Percentiles rank a stretch among this genome's conserved stretches.
These are phyloP conservation scores for Vitis hybrid DNA, from an alignment of 177 flowering plant genomes.

Conservation along the genomic window DNA sequence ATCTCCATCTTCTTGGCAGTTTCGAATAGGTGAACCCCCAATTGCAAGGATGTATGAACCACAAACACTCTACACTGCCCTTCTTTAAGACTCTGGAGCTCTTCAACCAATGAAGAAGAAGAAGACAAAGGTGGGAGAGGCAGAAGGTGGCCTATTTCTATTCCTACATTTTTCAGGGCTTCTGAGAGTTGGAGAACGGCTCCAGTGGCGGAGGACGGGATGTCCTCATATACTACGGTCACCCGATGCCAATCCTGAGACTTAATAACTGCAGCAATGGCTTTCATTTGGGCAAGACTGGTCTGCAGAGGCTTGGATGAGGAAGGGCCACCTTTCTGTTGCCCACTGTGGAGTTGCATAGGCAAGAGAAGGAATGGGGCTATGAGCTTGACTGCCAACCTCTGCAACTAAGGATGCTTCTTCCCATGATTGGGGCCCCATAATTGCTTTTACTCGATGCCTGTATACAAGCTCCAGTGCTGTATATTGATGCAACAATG, in stretches of 20 bases:
- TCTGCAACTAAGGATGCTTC: constrained; percentile 14
- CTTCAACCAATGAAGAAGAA: background rate
- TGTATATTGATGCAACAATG: too few relatives aligned
- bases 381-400: constrained; percentile 9
- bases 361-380: constrained; percentile 26
- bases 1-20: constrained; percentile 26
- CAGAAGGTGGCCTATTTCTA: constrained; percentile 15
- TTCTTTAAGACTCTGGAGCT: constrained; percentile 15
- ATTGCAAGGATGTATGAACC: constrained; percentile 16
- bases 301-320: constrained; percentile 10
- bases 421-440: constrained; percentile 18
- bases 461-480: constrained; percentile 7
- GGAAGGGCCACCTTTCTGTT: constrained; percentile 15
- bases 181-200: constrained; percentile 11
- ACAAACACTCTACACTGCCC: constrained; percentile 29
- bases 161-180: constrained; percentile 20
- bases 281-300: constrained; percentile 23
- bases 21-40: constrained; percentile 14
- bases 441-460: constrained; percentile 13
- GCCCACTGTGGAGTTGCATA: constrained; percentile 12
- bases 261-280: constrained; percentile 20
- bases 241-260: constrained; percentile 23
- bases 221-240: constrained; percentile 25
- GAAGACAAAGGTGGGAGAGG: constrained; percentile 19
- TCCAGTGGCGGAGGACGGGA: background rate